Base-by-base conservation (phyloP, 164 flowering plant genomes). In the Magnolia kwangsiensis region DNA sequence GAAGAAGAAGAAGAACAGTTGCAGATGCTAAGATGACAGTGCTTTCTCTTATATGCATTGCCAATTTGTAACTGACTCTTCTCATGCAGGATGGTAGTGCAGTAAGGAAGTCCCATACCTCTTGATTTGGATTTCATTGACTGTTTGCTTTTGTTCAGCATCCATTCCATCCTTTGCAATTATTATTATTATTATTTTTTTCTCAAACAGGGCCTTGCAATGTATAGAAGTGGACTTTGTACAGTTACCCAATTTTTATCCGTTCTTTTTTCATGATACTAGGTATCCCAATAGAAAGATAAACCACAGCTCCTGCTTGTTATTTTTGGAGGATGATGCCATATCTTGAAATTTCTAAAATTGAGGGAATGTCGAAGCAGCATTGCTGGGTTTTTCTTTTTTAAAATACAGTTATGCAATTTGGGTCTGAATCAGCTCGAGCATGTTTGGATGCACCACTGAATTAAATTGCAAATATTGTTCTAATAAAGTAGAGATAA, bases 161-260 rank as follows among this genome's bases (percentile, higher is more conserved):
- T 64, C 71, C 51, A 31, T 11, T 2, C 21, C 71, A n/a, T 63
- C 24, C 20, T 51, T 20, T 19, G 18, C 19, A 27, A n/a, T n/a
- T n/a, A n/a, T n/a, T n/a, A n/a, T n/a, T n/a, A n/a, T n/a, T n/a
- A 23, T 55, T 24, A 24, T 24, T 55, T 55, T 55, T 5, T 23
- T 31, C 23, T 71, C 69, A 65, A 21, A 74, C 55, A 69, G 23
- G 77, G 75, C 75, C 67, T 66, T 67, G 75, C 59, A 58, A 24
- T 71, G 72, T 77, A 74, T 37, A 72, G 76, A 61, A 79, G 81
- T 73, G 63, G 78, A 70, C 29, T 50, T 59, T 77, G 80, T 80
- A 77, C 80, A 77, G 83, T 74, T 58, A 66, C 64, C 65, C 45
- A 63, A 23, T 51, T 23, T 59, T 77, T 51, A 69, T 23, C 49